Base-by-base conservation (phyloP, 306 rosid species). In the Delonix regia region DNA sequence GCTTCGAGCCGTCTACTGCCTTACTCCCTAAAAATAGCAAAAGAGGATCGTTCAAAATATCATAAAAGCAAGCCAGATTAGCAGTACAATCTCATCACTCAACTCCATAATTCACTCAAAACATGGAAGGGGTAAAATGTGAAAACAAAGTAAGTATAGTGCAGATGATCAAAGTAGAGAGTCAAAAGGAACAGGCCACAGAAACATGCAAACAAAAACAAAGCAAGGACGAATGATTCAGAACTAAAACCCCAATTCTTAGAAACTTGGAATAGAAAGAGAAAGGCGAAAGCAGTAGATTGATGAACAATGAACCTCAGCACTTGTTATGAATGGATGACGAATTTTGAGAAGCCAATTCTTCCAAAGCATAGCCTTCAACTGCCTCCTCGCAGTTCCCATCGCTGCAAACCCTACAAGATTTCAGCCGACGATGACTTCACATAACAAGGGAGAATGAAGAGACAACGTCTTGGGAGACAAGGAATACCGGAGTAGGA, bases 291-390 rank as follows among this genome's bases (percentile, higher is more conserved):
- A 33, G 41, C 59, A 4, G 42, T 38, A 45, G 55, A 61, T 16
- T n/a, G 59, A 33, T 42, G 22, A 48, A 19, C 22, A 42, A 49
- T 77, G 68, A 9, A 94, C 98, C 99, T 95, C 99, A 7, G 97
- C 95, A 18, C 78, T 74, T 69, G 98, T 92, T 68, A 78, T 77
- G 79, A 83, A 91, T 68, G 99, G 99, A 47, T 95, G 97, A 56
- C 99, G 99, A 76, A 88, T 85, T 80, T 95, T 95, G 94, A 92
- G 99, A 60, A 95, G 97, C 88, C 94, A 95, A 66, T 92, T 94
- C 89, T 94, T 94, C 76, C 95, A 82, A 59, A 94, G 97, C 97
- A 94, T 94, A 12, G 87, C 87, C 88, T 92, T 89, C 82, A 95
- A 85, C 91, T 95, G 97, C 47, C 97, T 83, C 79, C 80, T 42